A percentile compares a stretch with the other conserved stretches of the same genome.
phyloP scores from a whole-genome alignment of 2,329 filamentous ascomycete species.

The Ophiocordyceps robertsii region DNA sequence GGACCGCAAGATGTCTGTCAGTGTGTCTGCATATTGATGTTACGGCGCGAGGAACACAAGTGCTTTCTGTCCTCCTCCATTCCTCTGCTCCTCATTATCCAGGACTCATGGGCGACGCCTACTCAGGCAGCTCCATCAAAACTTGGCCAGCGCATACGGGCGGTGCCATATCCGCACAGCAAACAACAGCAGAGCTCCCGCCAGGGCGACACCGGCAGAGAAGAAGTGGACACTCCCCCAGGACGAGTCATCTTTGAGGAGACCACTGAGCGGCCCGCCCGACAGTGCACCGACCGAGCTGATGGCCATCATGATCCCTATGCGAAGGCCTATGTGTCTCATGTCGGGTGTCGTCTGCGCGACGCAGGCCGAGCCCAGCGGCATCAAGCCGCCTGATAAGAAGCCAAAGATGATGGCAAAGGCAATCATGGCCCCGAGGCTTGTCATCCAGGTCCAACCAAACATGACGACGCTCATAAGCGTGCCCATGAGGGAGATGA shows the following conservation, averaged over 20 bases:
- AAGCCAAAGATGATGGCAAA: constrained; percentile 16
- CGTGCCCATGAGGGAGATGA: constrained; percentile 12
- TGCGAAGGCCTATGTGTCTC: constrained; percentile 14
- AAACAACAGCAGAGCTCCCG: constrained; percentile 6
- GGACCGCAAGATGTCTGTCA: too few species aligned
- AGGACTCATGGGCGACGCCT: too few species aligned
- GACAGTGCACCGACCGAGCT: constrained; percentile 12
- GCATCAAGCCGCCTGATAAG: constrained; percentile 18
- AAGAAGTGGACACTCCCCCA: constrained; percentile 7
- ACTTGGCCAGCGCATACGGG: constrained; percentile 2
- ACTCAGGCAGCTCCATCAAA: constrained; percentile 1
- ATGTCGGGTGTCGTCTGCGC: constrained; percentile 16
- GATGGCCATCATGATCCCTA: constrained; percentile 18
- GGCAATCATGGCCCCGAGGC: constrained; percentile 6
- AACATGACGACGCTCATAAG: constrained; percentile 14
- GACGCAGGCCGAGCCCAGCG: constrained; percentile 17
- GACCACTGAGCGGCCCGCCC: constrained; percentile 10
- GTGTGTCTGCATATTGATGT: too few species aligned
- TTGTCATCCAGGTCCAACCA: constrained; percentile 14
- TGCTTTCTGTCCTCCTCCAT: background rate
- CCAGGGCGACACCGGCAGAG: constrained; percentile 4
- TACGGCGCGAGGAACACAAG: background rate
- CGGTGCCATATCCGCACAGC: constrained; percentile 5
- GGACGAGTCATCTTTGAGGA: constrained; percentile 5
- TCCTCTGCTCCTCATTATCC: background rate